These are phyloP conservation scores for Punica granatum DNA, from an alignment of 345 rosid species.

Conservation along the genomic window DNA sequence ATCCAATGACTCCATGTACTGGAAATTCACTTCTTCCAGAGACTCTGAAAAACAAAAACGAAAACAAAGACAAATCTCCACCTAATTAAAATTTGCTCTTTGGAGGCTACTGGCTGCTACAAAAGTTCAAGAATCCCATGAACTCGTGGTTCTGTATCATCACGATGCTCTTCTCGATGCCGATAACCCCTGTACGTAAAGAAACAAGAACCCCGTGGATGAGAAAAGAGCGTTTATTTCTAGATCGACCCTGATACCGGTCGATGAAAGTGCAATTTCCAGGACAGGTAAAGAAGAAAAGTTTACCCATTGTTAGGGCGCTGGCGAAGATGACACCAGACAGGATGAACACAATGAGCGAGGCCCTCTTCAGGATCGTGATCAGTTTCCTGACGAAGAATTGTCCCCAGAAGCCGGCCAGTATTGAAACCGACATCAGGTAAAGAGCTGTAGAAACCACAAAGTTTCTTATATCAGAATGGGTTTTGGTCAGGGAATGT, in stretches of 20 bases:
- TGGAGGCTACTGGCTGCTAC: constrained; percentile 28
- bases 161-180: constrained; percentile 25
- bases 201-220: not conserved
- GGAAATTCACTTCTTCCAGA: not conserved
- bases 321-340: constrained; percentile 45
- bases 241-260: not conserved
- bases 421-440: constrained; percentile 27
- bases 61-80: not conserved
- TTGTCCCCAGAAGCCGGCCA: constrained; percentile 54
- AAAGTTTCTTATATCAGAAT: not conserved
- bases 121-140: constrained; percentile 40
- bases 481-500: too few species aligned
- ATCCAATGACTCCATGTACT: not conserved
- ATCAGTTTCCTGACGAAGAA: constrained; percentile 32
- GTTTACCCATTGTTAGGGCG: constrained; percentile 43
- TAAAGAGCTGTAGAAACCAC: constrained; percentile 24
- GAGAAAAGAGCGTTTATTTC: not conserved
- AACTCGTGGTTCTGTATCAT: constrained; percentile 37
- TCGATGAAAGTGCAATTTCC: not conserved
- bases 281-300: not conserved
- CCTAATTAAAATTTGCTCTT: not conserved
- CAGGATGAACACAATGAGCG: constrained; percentile 37
- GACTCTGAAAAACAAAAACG: not conserved
- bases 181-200: constrained; percentile 29
- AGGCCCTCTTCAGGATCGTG: constrained; percentile 30